Evolutionary conservation across 164 flowering plant species (phyloP).

Genomic region (Hamamelis virginiana): DNA sequence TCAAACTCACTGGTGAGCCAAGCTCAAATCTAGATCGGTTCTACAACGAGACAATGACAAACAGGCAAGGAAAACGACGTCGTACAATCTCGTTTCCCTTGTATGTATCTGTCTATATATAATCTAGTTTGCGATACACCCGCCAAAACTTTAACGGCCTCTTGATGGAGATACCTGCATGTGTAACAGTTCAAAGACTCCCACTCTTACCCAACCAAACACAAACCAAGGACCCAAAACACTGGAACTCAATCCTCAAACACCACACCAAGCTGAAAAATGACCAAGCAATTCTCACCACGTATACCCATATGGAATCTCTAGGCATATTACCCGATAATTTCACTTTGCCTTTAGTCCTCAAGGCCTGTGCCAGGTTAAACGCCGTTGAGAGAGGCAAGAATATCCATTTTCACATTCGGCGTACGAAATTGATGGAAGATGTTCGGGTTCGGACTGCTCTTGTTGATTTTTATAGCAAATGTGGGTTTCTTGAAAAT

Average conservation of each 20-base stretch:
- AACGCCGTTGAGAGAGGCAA: slow-evolving; percentile 39
- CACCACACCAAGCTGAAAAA: slow-evolving; percentile 38
- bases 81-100: too few relatives aligned
- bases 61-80: too few relatives aligned
- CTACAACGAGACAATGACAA: too few relatives aligned
- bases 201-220: slow-evolving; percentile 9
- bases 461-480: slow-evolving; percentile 45
- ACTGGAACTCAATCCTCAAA: slow-evolving; percentile 41
- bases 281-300: slow-evolving; percentile 41
- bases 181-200: background rate
- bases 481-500: slow-evolving; percentile 41
- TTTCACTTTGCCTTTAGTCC: slow-evolving; percentile 35
- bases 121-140: background rate
- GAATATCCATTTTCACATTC: slow-evolving; percentile 27
- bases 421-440: slow-evolving; percentile 21
- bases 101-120: too few relatives aligned
- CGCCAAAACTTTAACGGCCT: background rate
- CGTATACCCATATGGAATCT: slow-evolving; percentile 40
- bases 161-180: background rate
- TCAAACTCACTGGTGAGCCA: too few relatives aligned
- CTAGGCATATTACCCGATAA: slow-evolving; percentile 24
- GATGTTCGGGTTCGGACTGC: slow-evolving; percentile 48
- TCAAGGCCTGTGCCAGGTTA: slow-evolving; percentile 48
- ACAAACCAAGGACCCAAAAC: slow-evolving; percentile 22
- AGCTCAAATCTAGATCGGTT: too few relatives aligned